Percentiles rank a stretch among this genome's conserved stretches.
phyloP scores from a whole-genome alignment of 768 basidiomycete species.

The Suillus sp. region DNA sequence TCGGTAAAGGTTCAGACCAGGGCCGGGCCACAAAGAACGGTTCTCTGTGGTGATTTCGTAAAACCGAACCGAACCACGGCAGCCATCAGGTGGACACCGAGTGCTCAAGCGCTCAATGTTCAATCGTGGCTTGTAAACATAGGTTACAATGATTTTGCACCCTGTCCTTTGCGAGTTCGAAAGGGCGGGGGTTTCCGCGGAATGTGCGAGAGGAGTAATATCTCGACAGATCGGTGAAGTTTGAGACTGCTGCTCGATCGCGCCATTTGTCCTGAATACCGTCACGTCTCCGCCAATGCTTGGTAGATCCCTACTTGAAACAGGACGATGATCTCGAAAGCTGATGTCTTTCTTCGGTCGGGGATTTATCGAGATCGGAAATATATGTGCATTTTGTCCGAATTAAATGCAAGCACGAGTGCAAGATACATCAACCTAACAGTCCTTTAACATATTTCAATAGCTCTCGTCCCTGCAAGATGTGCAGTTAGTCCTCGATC shows the following conservation, averaged over 20 bases:
- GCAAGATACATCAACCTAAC: conserved; percentile 46
- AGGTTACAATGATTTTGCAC: too few species aligned
- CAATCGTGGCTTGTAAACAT: too few species aligned
- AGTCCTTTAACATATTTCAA: conserved; percentile 72
- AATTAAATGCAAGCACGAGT: not conserved
- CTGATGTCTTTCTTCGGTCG: too few species aligned
- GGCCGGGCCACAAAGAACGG: too few species aligned
- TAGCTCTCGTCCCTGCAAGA: conserved; percentile 63
- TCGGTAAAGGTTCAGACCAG: too few species aligned
- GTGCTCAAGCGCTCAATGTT: too few species aligned
- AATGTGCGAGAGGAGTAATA: conserved; percentile 59
- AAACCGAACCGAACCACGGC: too few species aligned
- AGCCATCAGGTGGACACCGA: too few species aligned
- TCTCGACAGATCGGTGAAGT: conserved; percentile 34
- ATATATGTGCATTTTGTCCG: not conserved
- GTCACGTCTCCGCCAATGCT: not conserved
- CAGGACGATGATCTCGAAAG: not conserved
- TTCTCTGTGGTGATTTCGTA: too few species aligned
- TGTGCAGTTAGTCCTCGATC: conserved; percentile 18
- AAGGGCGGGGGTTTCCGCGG: too few species aligned
- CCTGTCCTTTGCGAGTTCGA: too few species aligned
- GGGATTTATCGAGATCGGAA: not conserved
- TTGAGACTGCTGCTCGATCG: not conserved
- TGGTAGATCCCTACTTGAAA: not conserved
- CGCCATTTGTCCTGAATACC: not conserved